phyloP scores from a whole-genome alignment of 148 eudicot genomes.

The Arbutus unedo region DNA sequence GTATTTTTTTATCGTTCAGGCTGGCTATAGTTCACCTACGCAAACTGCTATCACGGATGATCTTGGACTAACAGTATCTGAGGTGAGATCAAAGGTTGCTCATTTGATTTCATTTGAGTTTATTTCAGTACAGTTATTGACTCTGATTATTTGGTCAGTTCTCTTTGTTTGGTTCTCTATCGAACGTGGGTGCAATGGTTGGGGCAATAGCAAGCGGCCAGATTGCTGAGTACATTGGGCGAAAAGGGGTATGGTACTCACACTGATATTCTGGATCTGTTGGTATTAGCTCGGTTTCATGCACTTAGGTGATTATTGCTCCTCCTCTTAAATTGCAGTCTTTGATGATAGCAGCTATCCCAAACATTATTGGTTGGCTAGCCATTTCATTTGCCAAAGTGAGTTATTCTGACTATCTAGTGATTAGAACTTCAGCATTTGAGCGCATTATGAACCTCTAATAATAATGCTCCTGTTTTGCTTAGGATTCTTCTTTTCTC shows the following conservation, averaged over 20 bases:
- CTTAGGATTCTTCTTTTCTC: conserved; percentile 76
- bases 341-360: conserved; percentile 92
- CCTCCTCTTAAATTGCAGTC: conserved; percentile 48
- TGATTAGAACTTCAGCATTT: not conserved
- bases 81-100: conserved; percentile 43
- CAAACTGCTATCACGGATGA: conserved; percentile 69
- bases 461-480: conserved; percentile 7
- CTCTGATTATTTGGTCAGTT: conserved; percentile 40
- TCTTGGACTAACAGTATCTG: conserved; percentile 70
- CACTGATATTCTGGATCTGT: not conserved
- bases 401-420: conserved; percentile 24
- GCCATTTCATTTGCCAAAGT: conserved; percentile 90
- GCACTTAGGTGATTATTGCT: conserved; percentile 9
- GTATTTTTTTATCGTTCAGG: conserved; percentile 30
- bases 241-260: conserved; percentile 68
- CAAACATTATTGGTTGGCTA: conserved; percentile 96
- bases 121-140: conserved; percentile 10
- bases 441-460: not conserved
- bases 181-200: conserved; percentile 99
- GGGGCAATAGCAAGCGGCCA: conserved; percentile 98
- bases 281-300: not conserved
- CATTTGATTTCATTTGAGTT: conserved; percentile 13
- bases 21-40: conserved; percentile 89
- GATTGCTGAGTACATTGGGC: conserved; percentile 92
- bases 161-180: conserved; percentile 85